Conservation (phyloP, 1,284 basidiomycete species). For the Coniferiporia sulphurascens region DNA sequence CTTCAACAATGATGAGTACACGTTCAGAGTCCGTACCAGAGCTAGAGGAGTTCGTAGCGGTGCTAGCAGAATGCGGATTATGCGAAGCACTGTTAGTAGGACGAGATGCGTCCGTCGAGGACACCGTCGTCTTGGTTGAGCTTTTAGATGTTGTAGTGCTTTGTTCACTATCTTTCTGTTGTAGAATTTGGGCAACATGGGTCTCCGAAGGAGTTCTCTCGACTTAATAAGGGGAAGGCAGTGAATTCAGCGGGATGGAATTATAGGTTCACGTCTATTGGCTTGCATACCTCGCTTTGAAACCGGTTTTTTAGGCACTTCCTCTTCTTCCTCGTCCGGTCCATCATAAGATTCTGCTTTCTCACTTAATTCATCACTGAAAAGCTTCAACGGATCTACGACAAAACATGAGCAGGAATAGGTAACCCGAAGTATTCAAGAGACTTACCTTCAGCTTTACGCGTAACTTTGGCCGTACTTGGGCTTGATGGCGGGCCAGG, state of each 20-base stretch:
- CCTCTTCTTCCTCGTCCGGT: neutral
- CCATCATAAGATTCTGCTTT: neutral
- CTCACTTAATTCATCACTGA: conserved; percentile 7
- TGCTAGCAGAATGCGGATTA: neutral
- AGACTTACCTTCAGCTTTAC: conserved; percentile 5
- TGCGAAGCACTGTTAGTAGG: neutral
- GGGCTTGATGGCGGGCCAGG: neutral
- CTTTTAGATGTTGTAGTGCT: neutral
- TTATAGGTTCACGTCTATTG: neutral
- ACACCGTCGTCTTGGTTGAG: neutral
- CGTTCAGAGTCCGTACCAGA: neutral
- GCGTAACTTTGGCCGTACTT: neutral
- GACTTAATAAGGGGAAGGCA: neutral
- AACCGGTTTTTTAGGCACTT: neutral
- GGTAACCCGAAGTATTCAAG: neutral
- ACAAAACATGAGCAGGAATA: neutral
- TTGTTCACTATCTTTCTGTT: neutral
- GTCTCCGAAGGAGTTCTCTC: neutral
- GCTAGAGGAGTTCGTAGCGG: neutral
- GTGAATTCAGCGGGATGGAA: neutral
- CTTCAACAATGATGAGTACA: conserved; percentile 12
- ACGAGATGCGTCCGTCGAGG: neutral
- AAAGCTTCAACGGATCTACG: conserved; percentile 11
- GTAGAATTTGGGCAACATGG: neutral
- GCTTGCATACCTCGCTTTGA: neutral